These are phyloP conservation scores for Irpex sp. DNA, from an alignment of 1,284 basidiomycete genomes.

Conservation along the genomic window DNA sequence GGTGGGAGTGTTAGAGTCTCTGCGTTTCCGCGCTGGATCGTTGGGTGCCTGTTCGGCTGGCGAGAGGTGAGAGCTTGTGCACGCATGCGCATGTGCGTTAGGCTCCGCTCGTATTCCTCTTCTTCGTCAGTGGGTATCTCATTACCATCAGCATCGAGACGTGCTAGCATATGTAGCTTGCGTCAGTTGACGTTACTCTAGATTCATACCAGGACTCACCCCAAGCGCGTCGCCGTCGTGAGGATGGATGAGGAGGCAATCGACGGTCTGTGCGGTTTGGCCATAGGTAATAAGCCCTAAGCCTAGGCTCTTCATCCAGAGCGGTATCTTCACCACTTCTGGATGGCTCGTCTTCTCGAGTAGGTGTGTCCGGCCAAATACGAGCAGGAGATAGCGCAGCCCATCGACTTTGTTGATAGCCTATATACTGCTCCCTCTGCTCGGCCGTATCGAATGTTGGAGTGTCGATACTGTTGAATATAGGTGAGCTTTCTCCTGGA, in stretches of 20 bases:
- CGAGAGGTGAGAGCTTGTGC: constrained; percentile 16
- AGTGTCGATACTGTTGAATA: not conserved
- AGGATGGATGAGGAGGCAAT: not conserved
- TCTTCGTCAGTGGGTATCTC: constrained; percentile 21
- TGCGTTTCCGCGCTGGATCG: not conserved
- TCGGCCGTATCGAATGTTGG: not conserved
- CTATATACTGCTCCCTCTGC: not conserved
- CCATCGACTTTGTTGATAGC: not conserved
- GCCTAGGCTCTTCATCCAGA: too few relatives aligned
- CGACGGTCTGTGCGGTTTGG: not conserved
- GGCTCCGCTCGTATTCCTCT: constrained; percentile 23
- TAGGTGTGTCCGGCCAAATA: not conserved
- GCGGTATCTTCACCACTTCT: not conserved
- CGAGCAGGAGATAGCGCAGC: not conserved
- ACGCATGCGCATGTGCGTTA: constrained; percentile 22
- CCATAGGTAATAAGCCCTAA: not conserved
- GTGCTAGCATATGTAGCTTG: constrained; percentile 13
- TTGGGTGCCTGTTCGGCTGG: not conserved
- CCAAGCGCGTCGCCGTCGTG: constrained; percentile 18
- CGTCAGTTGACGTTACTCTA: not conserved
- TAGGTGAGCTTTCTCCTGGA: not conserved
- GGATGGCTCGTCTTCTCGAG: not conserved
- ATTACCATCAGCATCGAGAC: constrained; percentile 20
- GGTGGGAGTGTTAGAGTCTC: constrained; percentile 2
- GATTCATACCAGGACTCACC: constrained; percentile 7